These are phyloP conservation scores for Delonix regia DNA, from an alignment of 306 rosid genomes.

Conservation along the genomic window DNA sequence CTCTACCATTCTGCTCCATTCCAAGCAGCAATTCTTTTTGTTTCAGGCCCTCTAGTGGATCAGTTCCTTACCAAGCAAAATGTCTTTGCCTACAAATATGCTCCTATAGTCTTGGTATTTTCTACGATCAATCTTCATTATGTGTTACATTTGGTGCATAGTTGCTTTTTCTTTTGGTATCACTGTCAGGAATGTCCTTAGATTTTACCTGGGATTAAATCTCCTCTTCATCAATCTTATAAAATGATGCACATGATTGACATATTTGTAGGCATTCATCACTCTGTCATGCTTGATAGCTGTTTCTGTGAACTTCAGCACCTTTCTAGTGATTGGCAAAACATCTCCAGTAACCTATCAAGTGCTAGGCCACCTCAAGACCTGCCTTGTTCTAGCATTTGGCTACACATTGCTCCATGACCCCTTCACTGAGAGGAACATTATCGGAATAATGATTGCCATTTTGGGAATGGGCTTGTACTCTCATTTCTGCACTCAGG, in stretches of 20 bases:
- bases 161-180: too few relatives aligned
- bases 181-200: too few relatives aligned
- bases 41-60: constrained; percentile 93
- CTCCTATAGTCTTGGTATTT: constrained; percentile 69
- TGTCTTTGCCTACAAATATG: constrained; percentile 82
- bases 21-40: constrained; percentile 96
- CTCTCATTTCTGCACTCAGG: constrained; percentile 87
- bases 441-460: constrained; percentile 77
- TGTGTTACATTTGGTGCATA: background rate
- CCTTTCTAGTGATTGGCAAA: constrained; percentile 91
- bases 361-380: constrained; percentile 96
- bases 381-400: constrained; percentile 93
- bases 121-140: background rate
- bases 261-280: constrained; percentile 62
- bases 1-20: constrained; percentile 95
- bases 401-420: constrained; percentile 95
- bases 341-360: constrained; percentile 98
- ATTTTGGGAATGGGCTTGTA: constrained; percentile 90
- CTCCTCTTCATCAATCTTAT: too few relatives aligned
- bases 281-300: constrained; percentile 86
- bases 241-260: background rate
- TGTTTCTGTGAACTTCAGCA: constrained; percentile 95
- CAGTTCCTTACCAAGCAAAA: constrained; percentile 79
- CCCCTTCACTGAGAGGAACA: constrained; percentile 88
- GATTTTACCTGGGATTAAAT: too few relatives aligned